Evolutionary conservation across 495 filamentous ascomycete genomes (phyloP), one percentile per base, ranked within the genome.

Genomic region (Penicillium alfredii): DNA sequence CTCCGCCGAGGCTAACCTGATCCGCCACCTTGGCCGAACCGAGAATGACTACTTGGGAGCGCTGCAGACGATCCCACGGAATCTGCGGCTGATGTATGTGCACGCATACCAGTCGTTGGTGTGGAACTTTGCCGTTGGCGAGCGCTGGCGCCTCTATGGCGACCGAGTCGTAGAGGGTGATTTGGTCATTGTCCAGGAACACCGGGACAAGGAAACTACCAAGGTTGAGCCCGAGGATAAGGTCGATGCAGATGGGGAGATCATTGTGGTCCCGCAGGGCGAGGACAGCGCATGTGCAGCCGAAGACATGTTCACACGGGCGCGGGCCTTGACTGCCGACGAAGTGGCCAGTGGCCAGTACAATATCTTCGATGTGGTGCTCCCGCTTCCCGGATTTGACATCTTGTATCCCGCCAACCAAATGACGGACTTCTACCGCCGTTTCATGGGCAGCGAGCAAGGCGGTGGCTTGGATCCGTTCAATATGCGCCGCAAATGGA

Each of bases 31-130:
- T 3, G 53, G 68, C 24, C 62, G 49, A 29, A 58, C 44, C 16
- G 49, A 45, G 15, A 67, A 56, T 16, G 89, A 98, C 60, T 88
- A 74, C 49, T 69, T 84, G 30, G 88, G 87, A 8, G 88, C 90
- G 0, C 55, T 98, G 34, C 73, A 80, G 53, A 68, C 68, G 18
- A 86, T 97, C 38, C 80, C 76, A 6, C 73, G 88, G 2, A 81
- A 82, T 23, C 70, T 95, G 60, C 78, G 85, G 10, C 71, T 86
- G 22, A 96, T 97, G 85, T 98, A 98, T 47, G 80, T 93, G 8
- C 92, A 98, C 48, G 92, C 93, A 17, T 96, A 94, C 62, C 92
- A 98, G 55, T 89, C 83, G 4, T 72, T 88, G 7, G 82, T 98
- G 6, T 98, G 89, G 89, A 98, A 98, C 63, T 66, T 72, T 38